Conservation (phyloP, 495 filamentous ascomycete genomes). For the Daldinia vernicosa region DNA sequence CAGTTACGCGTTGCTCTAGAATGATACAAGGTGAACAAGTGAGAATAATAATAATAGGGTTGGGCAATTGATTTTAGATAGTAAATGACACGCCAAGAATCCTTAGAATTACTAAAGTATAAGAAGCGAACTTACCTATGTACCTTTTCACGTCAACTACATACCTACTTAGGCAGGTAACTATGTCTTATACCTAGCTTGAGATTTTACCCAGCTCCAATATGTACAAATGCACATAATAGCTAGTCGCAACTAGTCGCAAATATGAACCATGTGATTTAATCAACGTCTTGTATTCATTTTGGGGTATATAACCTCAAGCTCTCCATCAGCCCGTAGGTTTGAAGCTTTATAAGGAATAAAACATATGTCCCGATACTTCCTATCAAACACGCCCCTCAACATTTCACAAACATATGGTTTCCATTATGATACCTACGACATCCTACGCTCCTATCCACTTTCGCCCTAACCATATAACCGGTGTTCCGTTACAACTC, state of each 20-base stretch:
- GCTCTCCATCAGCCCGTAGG: background rate
- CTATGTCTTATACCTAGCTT: background rate
- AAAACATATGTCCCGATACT: background rate
- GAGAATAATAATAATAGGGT: background rate
- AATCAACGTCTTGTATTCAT: conserved; percentile 16
- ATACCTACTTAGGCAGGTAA: no score
- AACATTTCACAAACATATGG: conserved; percentile 5
- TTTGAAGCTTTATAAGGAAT: background rate
- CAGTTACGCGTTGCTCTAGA: background rate
- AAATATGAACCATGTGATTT: background rate
- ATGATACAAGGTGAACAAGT: background rate
- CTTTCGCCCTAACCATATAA: background rate
- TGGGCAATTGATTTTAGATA: no score
- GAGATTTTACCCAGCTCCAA: background rate
- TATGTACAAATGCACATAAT: background rate
- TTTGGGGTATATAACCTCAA: conserved; percentile 3
- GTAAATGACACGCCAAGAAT: no score
- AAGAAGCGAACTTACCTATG: no score
- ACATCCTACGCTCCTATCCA: conserved; percentile 2
- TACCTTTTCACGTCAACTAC: no score
- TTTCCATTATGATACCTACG: background rate
- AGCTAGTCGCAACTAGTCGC: background rate
- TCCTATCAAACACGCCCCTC: conserved; percentile 9
- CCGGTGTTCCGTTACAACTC: background rate
- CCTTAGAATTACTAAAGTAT: no score